Evolutionary conservation across 805 yeast genomes (phyloP).

Genomic region (Pichia exigua): DNA sequence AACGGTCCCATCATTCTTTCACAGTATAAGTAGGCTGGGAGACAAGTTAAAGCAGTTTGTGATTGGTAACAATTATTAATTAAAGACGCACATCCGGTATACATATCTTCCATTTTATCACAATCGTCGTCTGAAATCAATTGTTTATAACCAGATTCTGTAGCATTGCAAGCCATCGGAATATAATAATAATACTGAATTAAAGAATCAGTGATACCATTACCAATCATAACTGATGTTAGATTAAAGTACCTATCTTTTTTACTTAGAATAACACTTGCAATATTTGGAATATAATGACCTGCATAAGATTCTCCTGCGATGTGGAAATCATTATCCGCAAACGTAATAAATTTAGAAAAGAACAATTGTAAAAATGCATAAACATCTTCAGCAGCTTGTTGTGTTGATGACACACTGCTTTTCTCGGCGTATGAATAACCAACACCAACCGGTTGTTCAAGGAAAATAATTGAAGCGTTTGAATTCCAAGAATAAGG

Average conservation of each 20-base stretch:
- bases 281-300: constrained; percentile 87
- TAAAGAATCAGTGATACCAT: constrained; percentile 83
- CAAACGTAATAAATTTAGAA: constrained; percentile 59
- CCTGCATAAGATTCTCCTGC: constrained; percentile 95
- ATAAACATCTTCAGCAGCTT: constrained; percentile 79
- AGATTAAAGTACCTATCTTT: constrained; percentile 50
- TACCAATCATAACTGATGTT: constrained; percentile 78
- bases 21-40: constrained; percentile 88
- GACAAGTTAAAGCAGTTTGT: constrained; percentile 74
- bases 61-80: constrained; percentile 72
- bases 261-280: constrained; percentile 67
- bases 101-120: constrained; percentile 52
- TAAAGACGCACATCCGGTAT: constrained; percentile 72
- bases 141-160: constrained; percentile 74
- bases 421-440: constrained; percentile 43
- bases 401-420: constrained; percentile 61
- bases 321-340: constrained; percentile 60
- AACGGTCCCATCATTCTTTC: constrained; percentile 78
- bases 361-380: constrained; percentile 75
- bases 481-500: constrained; percentile 80
- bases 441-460: constrained; percentile 86
- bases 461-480: constrained; percentile 80
- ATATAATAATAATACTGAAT: constrained; percentile 70
- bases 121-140: constrained; percentile 77
- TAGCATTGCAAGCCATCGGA: constrained; percentile 82